Evolutionary conservation across 1,139 yeast genomes (phyloP), one percentile per base, ranked within the genome.

Genomic region (Taphrina communis): DNA sequence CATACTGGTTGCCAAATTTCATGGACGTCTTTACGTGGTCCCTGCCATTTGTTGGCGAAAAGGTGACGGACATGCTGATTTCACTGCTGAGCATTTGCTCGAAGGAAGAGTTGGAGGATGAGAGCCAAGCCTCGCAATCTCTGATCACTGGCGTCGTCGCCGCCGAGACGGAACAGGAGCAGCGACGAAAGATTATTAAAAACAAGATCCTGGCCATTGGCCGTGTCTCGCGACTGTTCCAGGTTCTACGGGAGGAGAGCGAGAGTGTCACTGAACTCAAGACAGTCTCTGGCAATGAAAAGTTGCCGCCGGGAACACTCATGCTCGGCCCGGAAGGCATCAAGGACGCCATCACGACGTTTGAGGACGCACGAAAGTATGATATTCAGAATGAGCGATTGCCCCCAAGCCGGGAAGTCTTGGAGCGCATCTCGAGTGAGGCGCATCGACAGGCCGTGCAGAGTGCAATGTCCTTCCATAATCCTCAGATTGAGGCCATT

Each of bases 1-100:
- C 99, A 0, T 94, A 94, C 79, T 93, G 97, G 94, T 82, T 94
- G 73, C 99, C 99, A 3, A 93, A 93, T 78, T 91, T 93, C 75
- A 92, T 93, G 97, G 97, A 94, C 78, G 97, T 93, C 6, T 94
- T 94, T 78, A 89, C 97, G 6, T 94, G 99, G 99, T 90, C 97
- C 2, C 82, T 94, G 71, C 99, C 99, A 7, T 94, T 94, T 82
- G 98, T 94, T 51, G 98, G 98, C n/a, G 97, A 81, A 72, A 94
- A 79, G 86, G 88, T 93, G 70, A 90, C 97, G 19, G 98, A 94
- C 76, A 93, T 94, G 90, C 83, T 94, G 76, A 91, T 92, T 44
- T 86, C 96, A 1, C 90, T 94, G 61, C 83, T 94, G 77, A 93
- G 93, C 78, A 91, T 94, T 70, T 94, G 99, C 80, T 90, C 97